Evolutionary conservation across 257 asterid species (phyloP), one percentile per base, ranked within the genome.

Genomic region (Lithospermum erythrorhizon): DNA sequence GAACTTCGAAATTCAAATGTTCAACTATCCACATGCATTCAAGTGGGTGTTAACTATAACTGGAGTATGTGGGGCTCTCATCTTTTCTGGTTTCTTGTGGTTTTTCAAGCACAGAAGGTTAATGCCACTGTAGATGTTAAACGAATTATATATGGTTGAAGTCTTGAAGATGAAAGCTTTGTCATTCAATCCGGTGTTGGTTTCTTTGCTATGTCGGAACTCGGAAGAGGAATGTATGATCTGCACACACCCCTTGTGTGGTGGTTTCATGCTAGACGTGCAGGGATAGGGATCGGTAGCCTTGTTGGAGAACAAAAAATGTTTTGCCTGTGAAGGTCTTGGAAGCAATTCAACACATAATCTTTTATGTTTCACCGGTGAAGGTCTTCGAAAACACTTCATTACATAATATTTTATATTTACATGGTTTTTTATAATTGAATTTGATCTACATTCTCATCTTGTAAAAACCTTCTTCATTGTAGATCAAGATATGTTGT

Each of bases 1-100:
- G 99, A 93, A 89, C 58, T 86, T 93, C 66, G 70, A 35, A 24
- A 55, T 93, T 61, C 73, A 90, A 11, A 57, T 93, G 81, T 93
- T 89, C 68, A 70, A 81, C 7, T 17, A 82, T 24, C 85, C 88
- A 0, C 57, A 69, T 22, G 99, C 96, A 16, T 93, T 93, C 84
- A 84, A 84, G 65, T 93, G 97, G 96, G 99, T 93, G 57, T 76
- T 93, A 22, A 68, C 80, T 5, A 81, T 89, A 74, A 89, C 99
- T 0, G 99, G 94, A 61, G 73, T 75, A 45, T 57, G 81, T 61
- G 96, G 95, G n/a, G 70, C 68, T 9, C 19, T 84, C 61, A 76
- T 89, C 61, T 93, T 89, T 73, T 70, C 71, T 54, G 32, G 90
- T 20, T 93, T 93, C 66, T 74, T 84, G 67, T 82, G 94, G 86